Conservation (phyloP, 2,329 filamentous ascomycete species). For the Fusarium virguliforme region DNA sequence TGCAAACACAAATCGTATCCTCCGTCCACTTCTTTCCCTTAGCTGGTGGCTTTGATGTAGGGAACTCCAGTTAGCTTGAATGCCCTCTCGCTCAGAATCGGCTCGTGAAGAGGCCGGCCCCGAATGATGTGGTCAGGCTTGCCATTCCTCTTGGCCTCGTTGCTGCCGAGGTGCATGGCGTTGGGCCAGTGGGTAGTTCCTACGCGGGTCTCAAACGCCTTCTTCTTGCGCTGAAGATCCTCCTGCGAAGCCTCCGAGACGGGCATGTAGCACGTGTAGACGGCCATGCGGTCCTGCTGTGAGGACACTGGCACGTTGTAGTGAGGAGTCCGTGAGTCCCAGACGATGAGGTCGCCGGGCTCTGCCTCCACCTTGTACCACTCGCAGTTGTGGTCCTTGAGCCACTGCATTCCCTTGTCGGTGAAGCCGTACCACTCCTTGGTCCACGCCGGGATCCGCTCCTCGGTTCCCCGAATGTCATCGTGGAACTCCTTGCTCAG, state of each 20-base stretch:
- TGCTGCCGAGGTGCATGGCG: constrained; percentile 43
- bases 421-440: constrained; percentile 55
- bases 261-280: constrained; percentile 52
- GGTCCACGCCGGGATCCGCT: constrained; percentile 58
- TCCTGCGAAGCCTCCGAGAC: constrained; percentile 49
- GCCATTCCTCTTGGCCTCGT: constrained; percentile 42
- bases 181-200: constrained; percentile 64
- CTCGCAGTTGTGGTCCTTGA: constrained; percentile 53
- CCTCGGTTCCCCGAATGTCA: constrained; percentile 53
- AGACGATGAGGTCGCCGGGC: constrained; percentile 62
- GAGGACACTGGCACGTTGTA: constrained; percentile 59
- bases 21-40: not conserved
- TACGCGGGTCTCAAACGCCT: constrained; percentile 56
- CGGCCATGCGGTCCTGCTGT: constrained; percentile 57
- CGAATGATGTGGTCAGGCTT: constrained; percentile 43
- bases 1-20: not conserved
- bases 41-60: constrained; percentile 34
- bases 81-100: constrained; percentile 34
- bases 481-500: constrained; percentile 56
- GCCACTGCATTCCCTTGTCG: constrained; percentile 57
- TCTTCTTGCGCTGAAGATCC: constrained; percentile 60
- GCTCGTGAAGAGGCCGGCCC: constrained; percentile 39
- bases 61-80: constrained; percentile 49
- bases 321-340: constrained; percentile 58
- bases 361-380: constrained; percentile 60